phyloP scores from a whole-genome alignment of 805 yeast species.

The Tetrapisispora phaffii region DNA sequence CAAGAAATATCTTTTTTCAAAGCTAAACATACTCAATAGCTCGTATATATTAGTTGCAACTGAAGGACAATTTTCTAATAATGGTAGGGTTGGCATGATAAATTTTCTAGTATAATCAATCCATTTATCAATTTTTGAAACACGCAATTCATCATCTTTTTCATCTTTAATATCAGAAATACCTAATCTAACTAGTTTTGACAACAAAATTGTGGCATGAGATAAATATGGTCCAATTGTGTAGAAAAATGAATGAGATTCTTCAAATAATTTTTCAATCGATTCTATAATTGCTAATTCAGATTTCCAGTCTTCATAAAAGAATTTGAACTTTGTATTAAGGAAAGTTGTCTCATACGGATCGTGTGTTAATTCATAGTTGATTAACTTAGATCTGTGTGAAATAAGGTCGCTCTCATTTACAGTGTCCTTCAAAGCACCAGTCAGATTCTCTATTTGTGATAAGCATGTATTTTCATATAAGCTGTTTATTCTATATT shows the following conservation, averaged over 20 bases:
- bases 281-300: conserved; percentile 32
- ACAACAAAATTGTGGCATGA: conserved; percentile 37
- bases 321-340: conserved; percentile 27
- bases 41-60: conserved; percentile 51
- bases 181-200: conserved; percentile 56
- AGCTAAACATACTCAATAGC: conserved; percentile 43
- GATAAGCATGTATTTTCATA: conserved; percentile 3
- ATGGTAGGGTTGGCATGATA: conserved; percentile 52
- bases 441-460: background rate
- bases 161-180: conserved; percentile 27
- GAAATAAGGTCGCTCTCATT: conserved; percentile 13
- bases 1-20: conserved; percentile 59
- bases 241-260: conserved; percentile 41
- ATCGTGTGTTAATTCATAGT: conserved; percentile 9
- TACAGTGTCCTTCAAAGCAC: conserved; percentile 5
- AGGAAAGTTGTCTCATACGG: conserved; percentile 9
- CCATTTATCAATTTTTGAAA: conserved; percentile 34
- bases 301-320: conserved; percentile 41
- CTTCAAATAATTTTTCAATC: conserved; percentile 37
- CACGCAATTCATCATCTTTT: background rate
- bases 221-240: conserved; percentile 50
- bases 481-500: conserved; percentile 41
- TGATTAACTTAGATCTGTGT: conserved; percentile 13
- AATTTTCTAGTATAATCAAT: conserved; percentile 52
- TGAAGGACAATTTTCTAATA: conserved; percentile 47